phyloP scores from a whole-genome alignment of 129 eudicot genomes.

The carrot (Daucus carota) region DNA sequence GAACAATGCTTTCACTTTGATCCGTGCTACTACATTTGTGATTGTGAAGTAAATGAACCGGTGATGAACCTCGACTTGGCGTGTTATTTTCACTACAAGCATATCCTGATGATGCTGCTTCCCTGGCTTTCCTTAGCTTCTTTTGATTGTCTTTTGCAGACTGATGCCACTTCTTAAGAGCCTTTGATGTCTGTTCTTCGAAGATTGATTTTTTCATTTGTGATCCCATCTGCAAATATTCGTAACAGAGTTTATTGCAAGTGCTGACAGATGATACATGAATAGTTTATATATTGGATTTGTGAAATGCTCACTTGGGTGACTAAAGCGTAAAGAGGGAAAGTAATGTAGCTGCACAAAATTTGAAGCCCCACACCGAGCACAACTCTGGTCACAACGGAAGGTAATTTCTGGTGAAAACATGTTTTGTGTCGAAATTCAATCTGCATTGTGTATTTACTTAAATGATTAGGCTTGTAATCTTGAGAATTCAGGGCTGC shows the following conservation, averaged over 20 bases:
- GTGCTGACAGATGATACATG: neutral
- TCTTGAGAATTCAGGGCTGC: neutral
- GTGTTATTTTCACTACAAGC: constrained; percentile 26
- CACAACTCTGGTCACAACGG: constrained; percentile 40
- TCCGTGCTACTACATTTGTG: constrained; percentile 32
- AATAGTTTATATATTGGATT: neutral
- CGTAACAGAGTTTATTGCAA: neutral
- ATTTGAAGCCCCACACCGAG: constrained; percentile 51
- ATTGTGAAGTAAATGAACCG: constrained; percentile 54
- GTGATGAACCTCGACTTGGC: constrained; percentile 51
- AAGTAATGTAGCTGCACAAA: constrained; percentile 74
- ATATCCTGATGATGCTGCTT: constrained; percentile 5
- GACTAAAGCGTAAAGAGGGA: constrained; percentile 75
- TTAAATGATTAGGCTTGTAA: neutral
- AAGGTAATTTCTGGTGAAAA: constrained; percentile 49
- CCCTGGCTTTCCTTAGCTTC: constrained; percentile 31
- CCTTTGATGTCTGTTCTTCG: constrained; percentile 72
- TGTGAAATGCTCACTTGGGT: constrained; percentile 48
- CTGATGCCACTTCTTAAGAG: constrained; percentile 71
- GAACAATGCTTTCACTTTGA: constrained; percentile 35
- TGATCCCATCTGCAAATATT: constrained; percentile 59
- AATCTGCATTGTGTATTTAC: constrained; percentile 27
- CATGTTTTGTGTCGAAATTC: constrained; percentile 50
- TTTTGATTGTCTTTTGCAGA: constrained; percentile 47
- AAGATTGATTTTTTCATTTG: constrained; percentile 69